Evolutionary conservation across 371 early-diverging fungal genomes (phyloP).

Genomic region (Entomophthora muscae): DNA sequence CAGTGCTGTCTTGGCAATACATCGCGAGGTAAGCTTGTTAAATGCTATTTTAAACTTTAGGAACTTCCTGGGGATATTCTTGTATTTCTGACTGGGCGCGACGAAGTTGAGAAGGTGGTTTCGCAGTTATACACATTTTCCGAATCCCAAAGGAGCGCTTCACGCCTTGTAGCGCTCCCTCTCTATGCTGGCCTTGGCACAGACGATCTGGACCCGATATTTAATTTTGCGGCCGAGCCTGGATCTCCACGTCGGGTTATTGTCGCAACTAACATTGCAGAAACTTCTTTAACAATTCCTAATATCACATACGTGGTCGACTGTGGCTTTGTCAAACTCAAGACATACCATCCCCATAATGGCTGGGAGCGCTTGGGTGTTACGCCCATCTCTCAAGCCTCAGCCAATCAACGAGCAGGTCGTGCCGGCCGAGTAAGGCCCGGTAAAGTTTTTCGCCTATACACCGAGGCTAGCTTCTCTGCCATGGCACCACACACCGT

Average conservation of each 20-base stretch:
- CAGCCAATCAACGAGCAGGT: constrained; percentile 63
- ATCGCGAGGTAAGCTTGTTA: constrained; percentile 23
- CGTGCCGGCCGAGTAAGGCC: constrained; percentile 56
- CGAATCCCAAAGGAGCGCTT: background rate
- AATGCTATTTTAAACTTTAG: constrained; percentile 9
- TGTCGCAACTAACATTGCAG: constrained; percentile 61
- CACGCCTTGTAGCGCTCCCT: constrained; percentile 12
- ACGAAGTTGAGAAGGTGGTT: constrained; percentile 58
- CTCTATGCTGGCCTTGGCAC: constrained; percentile 56
- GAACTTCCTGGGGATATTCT: constrained; percentile 59
- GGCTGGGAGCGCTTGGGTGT: constrained; percentile 39
- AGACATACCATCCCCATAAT: constrained; percentile 16
- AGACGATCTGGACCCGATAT: constrained; percentile 44
- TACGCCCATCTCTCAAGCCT: constrained; percentile 43
- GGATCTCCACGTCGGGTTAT: constrained; percentile 55
- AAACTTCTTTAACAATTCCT: constrained; percentile 75
- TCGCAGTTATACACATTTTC: background rate
- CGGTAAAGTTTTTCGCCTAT: constrained; percentile 49
- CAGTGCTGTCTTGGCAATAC: constrained; percentile 44
- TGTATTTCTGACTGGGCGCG: constrained; percentile 68
- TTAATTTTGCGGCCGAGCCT: constrained; percentile 31
- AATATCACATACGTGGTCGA: constrained; percentile 75
- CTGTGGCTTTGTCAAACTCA: constrained; percentile 62
- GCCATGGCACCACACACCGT: constrained; percentile 25
- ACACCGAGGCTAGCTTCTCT: constrained; percentile 45